Conservation (phyloP, 495 filamentous ascomycete species). For the Neurospora sp. region DNA sequence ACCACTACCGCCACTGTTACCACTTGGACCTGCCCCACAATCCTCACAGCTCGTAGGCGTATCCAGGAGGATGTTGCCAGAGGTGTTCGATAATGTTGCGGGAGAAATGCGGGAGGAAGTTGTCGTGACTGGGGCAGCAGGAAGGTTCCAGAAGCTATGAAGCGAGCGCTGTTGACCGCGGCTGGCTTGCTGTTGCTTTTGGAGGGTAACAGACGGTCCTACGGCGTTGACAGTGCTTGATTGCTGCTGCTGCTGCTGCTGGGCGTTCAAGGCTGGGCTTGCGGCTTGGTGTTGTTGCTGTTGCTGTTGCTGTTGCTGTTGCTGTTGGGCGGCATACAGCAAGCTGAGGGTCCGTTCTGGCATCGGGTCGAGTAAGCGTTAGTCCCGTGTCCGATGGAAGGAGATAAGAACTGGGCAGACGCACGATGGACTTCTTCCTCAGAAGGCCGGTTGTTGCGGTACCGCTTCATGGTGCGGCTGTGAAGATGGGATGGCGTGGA, state of each 20-base stretch:
- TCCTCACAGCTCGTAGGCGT: conserved; percentile 30
- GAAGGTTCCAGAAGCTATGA: conserved; percentile 39
- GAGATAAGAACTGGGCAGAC: conserved; percentile 8
- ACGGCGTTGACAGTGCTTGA: not conserved
- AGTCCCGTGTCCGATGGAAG: not conserved
- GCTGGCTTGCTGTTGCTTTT: conserved; percentile 1
- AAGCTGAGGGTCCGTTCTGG: conserved; percentile 37
- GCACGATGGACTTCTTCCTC: conserved; percentile 38
- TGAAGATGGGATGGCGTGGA: conserved; percentile 22
- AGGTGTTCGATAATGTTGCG: not conserved
- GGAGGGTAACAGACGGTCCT: not conserved
- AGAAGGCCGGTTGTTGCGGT: conserved; percentile 39
- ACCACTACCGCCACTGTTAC: not conserved
- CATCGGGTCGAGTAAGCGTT: conserved; percentile 2
- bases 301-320: conserved; percentile 8
- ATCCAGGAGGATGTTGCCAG: conserved; percentile 2
- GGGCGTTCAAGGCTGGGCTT: not conserved
- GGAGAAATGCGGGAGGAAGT: conserved; percentile 4
- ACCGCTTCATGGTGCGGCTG: conserved; percentile 40
- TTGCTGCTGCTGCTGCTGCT: conserved; percentile 1
- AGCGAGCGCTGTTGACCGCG: conserved; percentile 28
- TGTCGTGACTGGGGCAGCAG: conserved; percentile 10
- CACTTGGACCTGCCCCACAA: conserved; percentile 25
- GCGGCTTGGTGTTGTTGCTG: conserved; percentile 1
- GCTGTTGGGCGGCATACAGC: conserved; percentile 37